Evolutionary conservation across 2,329 filamentous ascomycete species (phyloP).

Genomic region (Chaetothyriales sp.): DNA sequence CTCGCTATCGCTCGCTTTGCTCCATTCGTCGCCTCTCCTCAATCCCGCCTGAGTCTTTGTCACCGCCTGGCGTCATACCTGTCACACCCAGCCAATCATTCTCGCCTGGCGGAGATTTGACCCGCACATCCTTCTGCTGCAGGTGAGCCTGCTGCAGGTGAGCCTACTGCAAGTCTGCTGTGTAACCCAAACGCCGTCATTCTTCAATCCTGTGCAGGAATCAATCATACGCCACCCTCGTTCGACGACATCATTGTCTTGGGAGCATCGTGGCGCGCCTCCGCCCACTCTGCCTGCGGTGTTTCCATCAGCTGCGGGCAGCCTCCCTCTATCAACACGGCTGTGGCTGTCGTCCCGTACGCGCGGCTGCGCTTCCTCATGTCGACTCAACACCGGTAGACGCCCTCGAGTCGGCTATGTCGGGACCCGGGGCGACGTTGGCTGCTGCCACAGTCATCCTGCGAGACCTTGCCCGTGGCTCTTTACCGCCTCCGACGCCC

Average conservation of each 20-base stretch:
- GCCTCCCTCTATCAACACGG: constrained; percentile 9
- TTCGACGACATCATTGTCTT: neutral
- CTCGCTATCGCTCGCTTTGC: neutral
- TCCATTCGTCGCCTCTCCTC: neutral
- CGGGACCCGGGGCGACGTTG: constrained; percentile 34
- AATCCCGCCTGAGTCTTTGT: neutral
- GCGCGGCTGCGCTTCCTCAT: constrained; percentile 5
- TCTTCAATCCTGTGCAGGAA: too few relatives aligned
- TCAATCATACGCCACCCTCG: too few relatives aligned
- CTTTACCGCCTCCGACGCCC: constrained; percentile 25
- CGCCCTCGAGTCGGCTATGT: constrained; percentile 23
- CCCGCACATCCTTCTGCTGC: neutral
- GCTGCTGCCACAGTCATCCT: constrained; percentile 34
- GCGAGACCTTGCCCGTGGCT: constrained; percentile 31
- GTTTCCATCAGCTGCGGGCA: constrained; percentile 11
- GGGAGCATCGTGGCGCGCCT: constrained; percentile 10
- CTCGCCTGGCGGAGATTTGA: neutral
- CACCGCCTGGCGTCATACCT: neutral
- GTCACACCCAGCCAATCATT: neutral
- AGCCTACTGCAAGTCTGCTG: too few relatives aligned
- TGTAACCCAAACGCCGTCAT: too few relatives aligned
- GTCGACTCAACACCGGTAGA: constrained; percentile 12
- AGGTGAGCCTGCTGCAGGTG: too few relatives aligned
- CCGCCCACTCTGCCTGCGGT: constrained; percentile 15
- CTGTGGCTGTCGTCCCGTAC: constrained; percentile 3